These are phyloP conservation scores for Cladophialophora yegresii DNA, from an alignment of 2,329 filamentous ascomycete species.

Conservation along the genomic window DNA sequence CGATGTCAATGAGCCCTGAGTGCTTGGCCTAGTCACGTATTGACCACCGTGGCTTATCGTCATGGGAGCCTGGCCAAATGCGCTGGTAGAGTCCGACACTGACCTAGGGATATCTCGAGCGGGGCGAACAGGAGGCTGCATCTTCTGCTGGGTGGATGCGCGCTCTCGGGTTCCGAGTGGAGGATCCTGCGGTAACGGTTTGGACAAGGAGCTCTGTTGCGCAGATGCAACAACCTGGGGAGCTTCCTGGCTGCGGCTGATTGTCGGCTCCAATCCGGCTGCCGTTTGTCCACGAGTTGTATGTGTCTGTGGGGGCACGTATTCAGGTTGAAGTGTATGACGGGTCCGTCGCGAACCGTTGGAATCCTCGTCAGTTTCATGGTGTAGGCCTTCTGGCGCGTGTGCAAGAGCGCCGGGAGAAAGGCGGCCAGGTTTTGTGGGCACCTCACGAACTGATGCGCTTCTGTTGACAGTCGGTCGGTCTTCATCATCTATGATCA, in stretches of 20 bases:
- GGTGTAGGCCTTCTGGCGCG: conserved; percentile 24
- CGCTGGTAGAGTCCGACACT: conserved; percentile 60
- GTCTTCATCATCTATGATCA: conserved; percentile 52
- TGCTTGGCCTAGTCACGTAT: conserved; percentile 66
- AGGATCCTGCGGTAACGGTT: conserved; percentile 63
- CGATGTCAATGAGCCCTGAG: conserved; percentile 77
- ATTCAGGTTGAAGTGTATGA: conserved; percentile 94
- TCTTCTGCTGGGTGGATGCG: conserved; percentile 44
- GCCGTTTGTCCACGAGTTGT: conserved; percentile 69
- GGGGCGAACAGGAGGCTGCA: conserved; percentile 51
- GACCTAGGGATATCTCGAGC: conserved; percentile 56
- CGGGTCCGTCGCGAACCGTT: conserved; percentile 71
- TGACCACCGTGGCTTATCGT: conserved; percentile 31
- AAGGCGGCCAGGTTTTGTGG: conserved; percentile 18
- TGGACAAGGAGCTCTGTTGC: conserved; percentile 43
- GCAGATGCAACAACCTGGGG: conserved; percentile 44
- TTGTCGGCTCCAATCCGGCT: conserved; percentile 35
- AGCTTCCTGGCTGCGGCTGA: conserved; percentile 38
- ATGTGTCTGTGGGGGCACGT: conserved; percentile 86
- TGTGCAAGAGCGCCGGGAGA: conserved; percentile 48
- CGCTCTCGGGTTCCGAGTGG: conserved; percentile 40
- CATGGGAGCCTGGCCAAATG: conserved; percentile 47
- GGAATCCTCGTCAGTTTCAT: conserved; percentile 59
- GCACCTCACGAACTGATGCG: conserved; percentile 78
- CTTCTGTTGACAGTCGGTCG: conserved; percentile 72